Base-by-base conservation (phyloP, 2,329 filamentous ascomycete species). In the Epichloe bromicola region DNA sequence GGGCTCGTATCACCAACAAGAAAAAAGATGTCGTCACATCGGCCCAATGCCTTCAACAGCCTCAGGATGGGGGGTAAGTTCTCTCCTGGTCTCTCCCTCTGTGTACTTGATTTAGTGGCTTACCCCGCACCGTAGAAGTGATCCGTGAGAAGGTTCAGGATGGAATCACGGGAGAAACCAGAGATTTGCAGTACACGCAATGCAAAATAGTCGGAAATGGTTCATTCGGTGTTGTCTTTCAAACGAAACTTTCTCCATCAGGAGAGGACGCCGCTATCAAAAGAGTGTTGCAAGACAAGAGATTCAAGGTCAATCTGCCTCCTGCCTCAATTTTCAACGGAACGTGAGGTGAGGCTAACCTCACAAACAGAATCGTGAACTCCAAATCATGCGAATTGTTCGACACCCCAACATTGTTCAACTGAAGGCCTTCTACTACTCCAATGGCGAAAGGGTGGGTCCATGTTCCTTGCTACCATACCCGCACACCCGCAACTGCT, bases 201-300 rank as follows among this genome's bases (percentile, higher is more conserved):
- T 97, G 91, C 77, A 98, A 98, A 75, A 97, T 98, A 63, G 93
- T 98, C 46, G 93, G 93, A 68, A 98, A 98, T 73, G 93, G 93
- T 60, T 97, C 91, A 37, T 98, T 98, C 61, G 93, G 93, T 58
- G 91, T 98, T 48, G 93, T 98, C 58, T 98, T 98, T 70, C 93
- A 98, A 74, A 98, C 93, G 52, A 97, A 97, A 75, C 80, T 98
- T 63, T 91, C 91, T 55, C 93, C 93, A n/a, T 93, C 87, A 57
- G 91, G 91, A 57, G 93, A 98, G 70, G 93, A 98, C 73, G 93
- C 93, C 50, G 93, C 93, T 67, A 98, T 98, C 77, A 98, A 98
- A 78, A 85, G 93, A 62, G 93, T 98, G 54, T 80, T 98, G 53
- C 93, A 98, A 67, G 93, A 98, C 78, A 98, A 98, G 78, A 83